Conservation (phyloP, 768 basidiomycete species). For the Strobilomyces echinocephalus region DNA sequence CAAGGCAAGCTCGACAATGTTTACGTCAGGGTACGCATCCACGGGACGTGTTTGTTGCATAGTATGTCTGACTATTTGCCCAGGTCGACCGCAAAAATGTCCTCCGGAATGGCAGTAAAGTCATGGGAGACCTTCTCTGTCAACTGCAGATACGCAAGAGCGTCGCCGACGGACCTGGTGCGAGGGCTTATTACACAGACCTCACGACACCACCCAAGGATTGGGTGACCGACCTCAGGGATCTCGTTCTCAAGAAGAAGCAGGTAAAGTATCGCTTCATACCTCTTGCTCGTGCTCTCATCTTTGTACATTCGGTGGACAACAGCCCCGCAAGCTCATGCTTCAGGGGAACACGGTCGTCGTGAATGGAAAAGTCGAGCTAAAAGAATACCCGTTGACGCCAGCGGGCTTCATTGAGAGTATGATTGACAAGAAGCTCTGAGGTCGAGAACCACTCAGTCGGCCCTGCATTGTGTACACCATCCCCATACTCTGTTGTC, state of each 20-base stretch:
- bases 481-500: neutral
- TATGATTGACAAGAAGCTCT: conserved; percentile 69
- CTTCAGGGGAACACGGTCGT: conserved; percentile 79
- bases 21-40: conserved; percentile 55
- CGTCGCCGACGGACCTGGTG: conserved; percentile 76
- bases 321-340: conserved; percentile 77
- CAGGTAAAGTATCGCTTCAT: conserved; percentile 42
- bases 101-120: conserved; percentile 57
- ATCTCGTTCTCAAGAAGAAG: conserved; percentile 77
- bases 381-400: conserved; percentile 78
- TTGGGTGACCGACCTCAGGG: conserved; percentile 73
- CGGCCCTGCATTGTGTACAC: neutral
- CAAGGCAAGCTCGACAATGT: conserved; percentile 61
- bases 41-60: neutral
- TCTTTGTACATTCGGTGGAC: neutral
- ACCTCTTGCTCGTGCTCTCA: neutral
- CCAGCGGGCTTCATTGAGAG: conserved; percentile 73
- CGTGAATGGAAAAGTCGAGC: conserved; percentile 58
- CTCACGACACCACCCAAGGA: conserved; percentile 68
- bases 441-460: conserved; percentile 1
- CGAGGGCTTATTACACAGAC: conserved; percentile 73
- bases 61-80: neutral
- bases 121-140: conserved; percentile 68
- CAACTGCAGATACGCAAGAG: conserved; percentile 83
- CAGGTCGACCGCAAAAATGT: conserved; percentile 73